A percentile compares a stretch with the other conserved stretches of the same genome.
phyloP scores from a whole-genome alignment of 768 basidiomycete species.

The Amanita rubescens region DNA sequence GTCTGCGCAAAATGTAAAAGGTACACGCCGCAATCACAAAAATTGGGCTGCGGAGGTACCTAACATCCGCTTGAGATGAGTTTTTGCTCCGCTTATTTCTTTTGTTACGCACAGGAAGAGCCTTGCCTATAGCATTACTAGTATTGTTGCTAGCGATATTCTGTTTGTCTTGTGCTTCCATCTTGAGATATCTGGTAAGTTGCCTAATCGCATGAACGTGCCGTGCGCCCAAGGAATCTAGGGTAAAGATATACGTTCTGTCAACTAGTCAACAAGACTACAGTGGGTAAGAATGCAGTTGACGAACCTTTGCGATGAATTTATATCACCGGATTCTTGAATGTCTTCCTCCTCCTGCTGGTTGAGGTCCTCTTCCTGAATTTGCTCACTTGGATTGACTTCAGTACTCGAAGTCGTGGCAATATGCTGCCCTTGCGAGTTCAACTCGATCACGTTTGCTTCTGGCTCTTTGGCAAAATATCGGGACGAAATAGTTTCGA shows the following conservation, averaged over 20 bases:
- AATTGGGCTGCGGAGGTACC: slow-evolving; percentile 88
- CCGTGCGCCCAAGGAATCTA: slow-evolving; percentile 80
- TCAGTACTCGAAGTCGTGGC: background rate
- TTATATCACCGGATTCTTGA: background rate
- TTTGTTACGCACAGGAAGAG: slow-evolving; percentile 39
- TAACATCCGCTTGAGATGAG: slow-evolving; percentile 20
- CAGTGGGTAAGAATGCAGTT: background rate
- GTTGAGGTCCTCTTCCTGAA: background rate
- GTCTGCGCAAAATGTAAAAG: slow-evolving; percentile 79
- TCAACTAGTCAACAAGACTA: background rate
- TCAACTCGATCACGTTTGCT: background rate
- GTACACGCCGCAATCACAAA: slow-evolving; percentile 89
- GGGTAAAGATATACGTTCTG: slow-evolving; percentile 77
- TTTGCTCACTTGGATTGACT: background rate
- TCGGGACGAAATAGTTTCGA: background rate
- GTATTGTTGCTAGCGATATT: slow-evolving; percentile 28
- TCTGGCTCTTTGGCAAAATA: background rate
- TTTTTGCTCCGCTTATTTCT: background rate
- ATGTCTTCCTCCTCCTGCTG: background rate
- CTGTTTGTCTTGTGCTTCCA: slow-evolving; percentile 75
- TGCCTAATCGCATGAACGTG: slow-evolving; percentile 60
- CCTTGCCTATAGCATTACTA: slow-evolving; percentile 36
- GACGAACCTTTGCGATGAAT: background rate
- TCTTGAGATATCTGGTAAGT: slow-evolving; percentile 58
- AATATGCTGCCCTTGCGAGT: background rate